Evolutionary conservation across 139 green algal species (phyloP), one percentile per base, ranked within the genome.

Genomic region (Asterochloris erici): DNA sequence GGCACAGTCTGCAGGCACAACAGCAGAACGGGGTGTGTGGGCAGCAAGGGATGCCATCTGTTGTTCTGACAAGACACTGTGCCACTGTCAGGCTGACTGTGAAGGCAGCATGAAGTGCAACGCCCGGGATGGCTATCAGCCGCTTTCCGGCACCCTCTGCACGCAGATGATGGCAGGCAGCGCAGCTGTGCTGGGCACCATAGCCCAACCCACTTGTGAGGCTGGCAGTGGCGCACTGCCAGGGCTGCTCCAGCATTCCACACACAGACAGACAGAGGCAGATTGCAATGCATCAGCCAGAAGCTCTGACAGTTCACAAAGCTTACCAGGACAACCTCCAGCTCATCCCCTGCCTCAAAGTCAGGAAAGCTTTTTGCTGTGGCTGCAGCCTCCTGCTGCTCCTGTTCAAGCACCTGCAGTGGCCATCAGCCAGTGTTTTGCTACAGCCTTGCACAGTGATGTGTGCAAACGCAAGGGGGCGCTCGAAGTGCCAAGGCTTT

Each of bases 261-360:
- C 38, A 54, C 38, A 54, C 38, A 21, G 21, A 70, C 64, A 24
- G 64, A 70, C 14, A 21, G 21, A 21, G 66, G 66, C 66, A 71
- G 21, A 9, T 9, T 71, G 17, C 19, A 26, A 9, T 71, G 1
- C 21, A 71, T 10, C 19, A 71, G 66, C 66, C 4, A 54, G 6
- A 10, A 71, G 66, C 66, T 12, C 9, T 71, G 66, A 24, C 66
- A 71, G 9, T 26, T 2, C 21, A 24, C 66, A 71, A 71, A 21
- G 66, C 74, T 63, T 61, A 86, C 83, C 77, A 90, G 62, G 66
- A 74, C 88, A 63, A 93, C 70, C 82, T 93, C 86, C 38, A 93
- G 23, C 29, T 89, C 64, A 63, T 90, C 88, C 0, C 89, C 89
- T 9, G 89, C 73, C 12, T 73, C 26, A 81, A 93, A 93, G 10